Percentiles rank a stretch among this genome's conserved stretches.
Evolutionary conservation across 495 filamentous ascomycete genomes (phyloP).

Genomic region (Extremus antarcticus): DNA sequence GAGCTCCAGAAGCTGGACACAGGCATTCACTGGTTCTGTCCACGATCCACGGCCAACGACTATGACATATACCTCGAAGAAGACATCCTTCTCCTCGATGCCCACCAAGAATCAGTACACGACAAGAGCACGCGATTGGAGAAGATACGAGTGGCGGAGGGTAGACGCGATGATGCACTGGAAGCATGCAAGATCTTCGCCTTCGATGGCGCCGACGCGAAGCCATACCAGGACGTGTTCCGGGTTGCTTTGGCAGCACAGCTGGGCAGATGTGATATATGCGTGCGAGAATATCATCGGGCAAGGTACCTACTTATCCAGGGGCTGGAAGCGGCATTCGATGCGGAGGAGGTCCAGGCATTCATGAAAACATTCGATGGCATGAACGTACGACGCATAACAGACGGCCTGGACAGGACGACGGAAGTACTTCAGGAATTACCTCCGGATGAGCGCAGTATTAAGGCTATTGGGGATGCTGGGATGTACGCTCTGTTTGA

Average conservation of each 20-base stretch:
- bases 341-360: slow-evolving; percentile 49
- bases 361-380: slow-evolving; percentile 47
- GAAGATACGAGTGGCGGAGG: slow-evolving; percentile 37
- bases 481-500: slow-evolving; percentile 53
- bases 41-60: slow-evolving; percentile 24
- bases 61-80: slow-evolving; percentile 26
- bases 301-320: slow-evolving; percentile 52
- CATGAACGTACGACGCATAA: slow-evolving; percentile 53
- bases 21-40: slow-evolving; percentile 32
- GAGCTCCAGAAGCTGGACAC: slow-evolving; percentile 23
- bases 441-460: slow-evolving; percentile 37
- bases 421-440: slow-evolving; percentile 38
- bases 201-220: slow-evolving; percentile 50
- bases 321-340: slow-evolving; percentile 45
- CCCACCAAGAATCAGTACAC: slow-evolving; percentile 9
- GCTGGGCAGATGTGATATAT: slow-evolving; percentile 64
- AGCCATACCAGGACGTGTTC: slow-evolving; percentile 48
- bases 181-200: slow-evolving; percentile 58
- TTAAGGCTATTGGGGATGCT: slow-evolving; percentile 38
- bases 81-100: slow-evolving; percentile 17
- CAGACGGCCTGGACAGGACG: slow-evolving; percentile 41
- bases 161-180: slow-evolving; percentile 47
- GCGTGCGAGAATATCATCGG: slow-evolving; percentile 70
- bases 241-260: slow-evolving; percentile 40
- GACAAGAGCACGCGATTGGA: slow-evolving; percentile 5